These are phyloP conservation scores for Eustoma russellianum DNA, from an alignment of 257 asterid species.

Conservation along the genomic window DNA sequence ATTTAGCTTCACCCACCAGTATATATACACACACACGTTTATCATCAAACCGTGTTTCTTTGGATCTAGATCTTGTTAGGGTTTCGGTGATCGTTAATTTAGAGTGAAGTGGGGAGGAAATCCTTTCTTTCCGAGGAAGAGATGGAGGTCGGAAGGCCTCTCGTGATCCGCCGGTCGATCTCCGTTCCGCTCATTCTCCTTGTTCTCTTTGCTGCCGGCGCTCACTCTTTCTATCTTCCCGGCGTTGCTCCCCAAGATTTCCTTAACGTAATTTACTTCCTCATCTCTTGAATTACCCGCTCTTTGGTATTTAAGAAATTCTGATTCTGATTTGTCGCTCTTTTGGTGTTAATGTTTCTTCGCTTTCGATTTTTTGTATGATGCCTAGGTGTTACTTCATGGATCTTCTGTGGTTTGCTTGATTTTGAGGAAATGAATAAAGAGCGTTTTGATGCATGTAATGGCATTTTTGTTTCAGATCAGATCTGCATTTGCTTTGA, in stretches of 20 bases:
- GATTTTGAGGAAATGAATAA: no score
- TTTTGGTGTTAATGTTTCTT: no score
- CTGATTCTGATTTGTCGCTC: no score
- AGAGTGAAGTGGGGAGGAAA: background rate
- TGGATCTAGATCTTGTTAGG: slow-evolving; percentile 20
- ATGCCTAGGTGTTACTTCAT: background rate
- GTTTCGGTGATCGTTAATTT: slow-evolving; percentile 3
- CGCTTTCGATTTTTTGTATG: no score
- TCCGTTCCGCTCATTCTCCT: slow-evolving; percentile 17
- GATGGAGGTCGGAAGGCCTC: slow-evolving; percentile 46
- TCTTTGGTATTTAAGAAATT: no score
- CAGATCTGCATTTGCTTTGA: background rate
- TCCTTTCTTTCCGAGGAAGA: background rate
- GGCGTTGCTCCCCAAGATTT: slow-evolving; percentile 95
- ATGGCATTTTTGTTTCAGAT: no score
- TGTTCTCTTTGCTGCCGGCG: slow-evolving; percentile 29
- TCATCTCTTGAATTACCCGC: no score
- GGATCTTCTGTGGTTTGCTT: slow-evolving; percentile 9
- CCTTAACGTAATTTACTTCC: slow-evolving; percentile 28
- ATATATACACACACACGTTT: no score
- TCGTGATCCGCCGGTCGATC: slow-evolving; percentile 22
- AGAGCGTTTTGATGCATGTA: background rate
- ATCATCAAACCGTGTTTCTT: background rate
- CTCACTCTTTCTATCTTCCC: slow-evolving; percentile 65
- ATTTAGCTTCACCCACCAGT: no score